These are phyloP conservation scores for Syzygium aromaticum DNA, from an alignment of 345 rosid species.

Conservation along the genomic window DNA sequence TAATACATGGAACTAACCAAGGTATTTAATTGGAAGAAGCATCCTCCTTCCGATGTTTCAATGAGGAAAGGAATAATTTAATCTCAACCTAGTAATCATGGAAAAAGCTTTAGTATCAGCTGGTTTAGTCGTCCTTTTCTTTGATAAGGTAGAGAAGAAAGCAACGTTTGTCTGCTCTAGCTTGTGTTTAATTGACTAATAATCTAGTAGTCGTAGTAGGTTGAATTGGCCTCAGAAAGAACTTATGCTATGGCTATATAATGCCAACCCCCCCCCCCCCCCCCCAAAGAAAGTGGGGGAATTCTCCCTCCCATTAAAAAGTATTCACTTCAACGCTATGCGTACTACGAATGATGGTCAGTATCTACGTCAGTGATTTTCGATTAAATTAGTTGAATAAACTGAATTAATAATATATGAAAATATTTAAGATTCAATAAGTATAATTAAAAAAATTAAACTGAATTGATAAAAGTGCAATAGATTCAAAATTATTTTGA, in stretches of 20 bases:
- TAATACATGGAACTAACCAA: background rate
- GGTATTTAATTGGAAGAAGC: background rate
- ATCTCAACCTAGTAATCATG: background rate
- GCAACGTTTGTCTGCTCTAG: background rate
- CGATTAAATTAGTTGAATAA: background rate
- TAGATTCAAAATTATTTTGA: background rate
- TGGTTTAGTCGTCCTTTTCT: background rate
- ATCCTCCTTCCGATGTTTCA: background rate
- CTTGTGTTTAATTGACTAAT: background rate
- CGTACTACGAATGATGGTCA: fast-evolving
- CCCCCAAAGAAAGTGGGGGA: background rate
- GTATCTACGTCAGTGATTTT: fast-evolving
- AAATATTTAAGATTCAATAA: too few relatives aligned
- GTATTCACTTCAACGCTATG: fast-evolving
- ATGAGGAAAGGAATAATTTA: background rate
- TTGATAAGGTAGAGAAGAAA: background rate
- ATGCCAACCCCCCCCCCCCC: background rate
- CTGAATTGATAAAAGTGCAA: too few relatives aligned
- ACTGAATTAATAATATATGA: too few relatives aligned
- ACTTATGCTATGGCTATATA: background rate
- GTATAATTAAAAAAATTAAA: too few relatives aligned
- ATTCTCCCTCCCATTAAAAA: background rate
- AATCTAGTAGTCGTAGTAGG: background rate
- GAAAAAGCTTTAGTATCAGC: background rate
- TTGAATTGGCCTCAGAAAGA: background rate